Percentiles rank a stretch among this genome's conserved stretches.
Conservation (phyloP, 495 filamentous ascomycete species). For the Xylaria flabelliformis region DNA sequence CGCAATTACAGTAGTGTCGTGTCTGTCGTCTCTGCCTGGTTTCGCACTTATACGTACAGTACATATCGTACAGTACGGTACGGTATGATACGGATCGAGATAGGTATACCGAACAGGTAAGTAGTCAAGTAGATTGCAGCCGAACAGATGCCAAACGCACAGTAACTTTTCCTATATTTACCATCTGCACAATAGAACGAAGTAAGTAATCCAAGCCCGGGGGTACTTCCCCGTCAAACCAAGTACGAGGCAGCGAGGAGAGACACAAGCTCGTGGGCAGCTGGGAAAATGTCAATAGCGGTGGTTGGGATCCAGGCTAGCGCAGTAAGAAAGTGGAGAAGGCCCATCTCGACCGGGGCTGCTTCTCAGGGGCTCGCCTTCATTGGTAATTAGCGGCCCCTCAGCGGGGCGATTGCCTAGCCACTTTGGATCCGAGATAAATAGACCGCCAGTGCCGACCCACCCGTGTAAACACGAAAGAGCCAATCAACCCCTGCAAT, state of each 20-base stretch:
- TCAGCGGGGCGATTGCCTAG: slow-evolving; percentile 24
- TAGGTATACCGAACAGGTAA: neutral
- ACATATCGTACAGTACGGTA: neutral
- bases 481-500: slow-evolving; percentile 38
- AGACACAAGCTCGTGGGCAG: neutral
- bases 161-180: neutral
- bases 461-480: slow-evolving; percentile 40
- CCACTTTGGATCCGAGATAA: slow-evolving; percentile 37
- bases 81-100: neutral
- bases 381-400: neutral
- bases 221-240: slow-evolving; percentile 12
- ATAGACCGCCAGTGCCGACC: slow-evolving; percentile 35
- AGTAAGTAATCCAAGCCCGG: neutral
- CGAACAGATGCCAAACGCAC: neutral
- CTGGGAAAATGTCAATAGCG: slow-evolving; percentile 3
- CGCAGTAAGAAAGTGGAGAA: neutral
- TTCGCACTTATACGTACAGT: neutral
- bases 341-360: slow-evolving; percentile 7
- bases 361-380: slow-evolving; percentile 1
- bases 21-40: neutral
- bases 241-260: neutral
- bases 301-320: slow-evolving; percentile 3
- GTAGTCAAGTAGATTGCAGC: too few species aligned
- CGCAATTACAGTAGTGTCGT: neutral
- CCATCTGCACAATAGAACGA: neutral